These are phyloP conservation scores for Aspergillus bombycis DNA, from an alignment of 2,329 filamentous ascomycete species.

Conservation along the genomic window DNA sequence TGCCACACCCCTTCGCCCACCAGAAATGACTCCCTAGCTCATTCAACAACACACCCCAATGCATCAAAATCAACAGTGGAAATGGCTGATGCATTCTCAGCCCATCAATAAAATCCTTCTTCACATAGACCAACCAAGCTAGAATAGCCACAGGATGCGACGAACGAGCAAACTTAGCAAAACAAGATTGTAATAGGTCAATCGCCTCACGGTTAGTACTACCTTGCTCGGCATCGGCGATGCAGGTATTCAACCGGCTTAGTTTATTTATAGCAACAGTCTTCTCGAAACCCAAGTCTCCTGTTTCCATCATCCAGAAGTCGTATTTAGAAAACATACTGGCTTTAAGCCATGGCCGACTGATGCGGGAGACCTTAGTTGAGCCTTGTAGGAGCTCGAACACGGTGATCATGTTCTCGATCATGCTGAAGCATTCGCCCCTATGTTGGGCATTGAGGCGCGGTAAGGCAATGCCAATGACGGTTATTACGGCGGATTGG, in stretches of 20 bases:
- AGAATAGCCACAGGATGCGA: conserved; percentile 1
- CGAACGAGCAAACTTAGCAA: conserved; percentile 25
- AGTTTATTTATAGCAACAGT: conserved; percentile 24
- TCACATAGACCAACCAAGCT: not conserved
- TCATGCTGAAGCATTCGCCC: conserved; percentile 16
- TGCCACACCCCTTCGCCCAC: not conserved
- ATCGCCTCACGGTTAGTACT: conserved; percentile 10
- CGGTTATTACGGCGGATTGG: not conserved
- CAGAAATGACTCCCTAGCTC: not conserved
- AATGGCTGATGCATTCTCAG: not conserved
- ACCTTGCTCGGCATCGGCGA: not conserved
- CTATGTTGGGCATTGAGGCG: not conserved
- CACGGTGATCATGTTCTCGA: conserved; percentile 29
- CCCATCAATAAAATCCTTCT: not conserved
- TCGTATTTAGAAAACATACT: conserved; percentile 52
- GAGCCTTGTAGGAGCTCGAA: conserved; percentile 35
- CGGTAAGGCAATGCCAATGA: not conserved
- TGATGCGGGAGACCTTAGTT: conserved; percentile 29
- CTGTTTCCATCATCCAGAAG: conserved; percentile 51
- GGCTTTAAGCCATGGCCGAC: conserved; percentile 47
- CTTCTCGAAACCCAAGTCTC: conserved; percentile 23
- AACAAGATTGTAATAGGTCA: conserved; percentile 29
- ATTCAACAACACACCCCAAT: not conserved
- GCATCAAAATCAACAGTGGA: not conserved
- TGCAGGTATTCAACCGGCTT: conserved; percentile 16